These are phyloP conservation scores for Pouteria campechiana DNA, from an alignment of 179 eudicot genomes.

Conservation along the genomic window DNA sequence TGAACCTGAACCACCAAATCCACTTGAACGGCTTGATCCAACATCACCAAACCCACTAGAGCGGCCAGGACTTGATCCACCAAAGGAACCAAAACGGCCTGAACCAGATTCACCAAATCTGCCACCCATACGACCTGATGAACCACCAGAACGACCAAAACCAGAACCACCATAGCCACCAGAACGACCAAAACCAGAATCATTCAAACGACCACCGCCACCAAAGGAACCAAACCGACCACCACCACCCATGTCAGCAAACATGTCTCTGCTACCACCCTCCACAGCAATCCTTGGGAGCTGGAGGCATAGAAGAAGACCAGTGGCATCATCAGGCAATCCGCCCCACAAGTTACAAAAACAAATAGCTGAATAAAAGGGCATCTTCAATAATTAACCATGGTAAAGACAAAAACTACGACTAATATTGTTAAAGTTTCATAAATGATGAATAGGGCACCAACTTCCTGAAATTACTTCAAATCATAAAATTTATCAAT, in stretches of 20 bases:
- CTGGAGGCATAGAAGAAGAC: slow-evolving; percentile 19
- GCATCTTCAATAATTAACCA: too few species aligned
- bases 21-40: slow-evolving; percentile 26
- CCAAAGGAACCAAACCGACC: slow-evolving; percentile 27
- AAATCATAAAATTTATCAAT: too few species aligned
- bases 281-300: slow-evolving; percentile 64
- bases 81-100: slow-evolving; percentile 9
- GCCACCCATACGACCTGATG: slow-evolving; percentile 8
- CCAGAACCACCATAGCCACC: slow-evolving; percentile 40
- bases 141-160: slow-evolving; percentile 20
- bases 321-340: neutral
- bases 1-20: slow-evolving; percentile 22
- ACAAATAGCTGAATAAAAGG: too few species aligned
- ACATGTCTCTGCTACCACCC: slow-evolving; percentile 36
- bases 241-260: slow-evolving; percentile 31
- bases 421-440: too few species aligned
- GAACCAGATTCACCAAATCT: slow-evolving; percentile 7
- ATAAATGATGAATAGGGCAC: too few species aligned
- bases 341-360: too few species aligned
- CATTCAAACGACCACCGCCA: slow-evolving; percentile 35
- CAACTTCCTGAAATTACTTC: too few species aligned
- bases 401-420: too few species aligned
- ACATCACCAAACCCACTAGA: slow-evolving; percentile 29
- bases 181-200: slow-evolving; percentile 34
- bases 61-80: slow-evolving; percentile 23